Base-by-base conservation (phyloP, 1,284 basidiomycete genomes). In the Wallemia mellicola region DNA sequence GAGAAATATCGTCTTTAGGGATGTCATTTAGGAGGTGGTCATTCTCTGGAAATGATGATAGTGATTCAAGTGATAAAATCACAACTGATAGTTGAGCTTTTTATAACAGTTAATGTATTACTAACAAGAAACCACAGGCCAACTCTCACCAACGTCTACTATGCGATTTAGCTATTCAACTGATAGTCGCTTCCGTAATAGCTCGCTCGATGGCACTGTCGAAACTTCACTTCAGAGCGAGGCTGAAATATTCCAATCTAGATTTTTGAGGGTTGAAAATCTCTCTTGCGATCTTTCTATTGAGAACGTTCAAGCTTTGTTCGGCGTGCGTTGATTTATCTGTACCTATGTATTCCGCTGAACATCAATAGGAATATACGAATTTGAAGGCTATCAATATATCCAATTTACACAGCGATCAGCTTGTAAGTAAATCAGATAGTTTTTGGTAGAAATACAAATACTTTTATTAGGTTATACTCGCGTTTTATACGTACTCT, bases 401-500 rank as follows among this genome's bases (percentile, higher is more conserved):
- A 24, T 75, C 73, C 59, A 72, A 72, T 61, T 74, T 75, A 59
- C 68, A 70, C 58, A 70, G 71, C 24, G 71, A 76, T 57, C 75
- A 76, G 2, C 67, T 75, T 27, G 61, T 62, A 60, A 48, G 60
- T 62, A 15, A 19, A 25, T n/a, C n/a, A 54, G 24, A 2, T 11
- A 19, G 15, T 22, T 11, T 7, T 60, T 38, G 5, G 22, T n/a
- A 9, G 1, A 19, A 30, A 25, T 26, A 17, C 28, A n/a, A 19
- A 15, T n/a, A n/a, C n/a, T n/a, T n/a, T n/a, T n/a, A 9, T 2
- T 57, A 62, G 61, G 71, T 79, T 57, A 69, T 80, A 61, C 67
- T 83, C 58, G 77, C 78, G 1, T 82, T 82, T 64, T 76, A 75
- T 66, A 79, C 82, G 64, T 66, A 75, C 28, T 74, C 79, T 57